Conservation (phyloP, 73 alveolate species). For the Blepharisma stoltei region DNA sequence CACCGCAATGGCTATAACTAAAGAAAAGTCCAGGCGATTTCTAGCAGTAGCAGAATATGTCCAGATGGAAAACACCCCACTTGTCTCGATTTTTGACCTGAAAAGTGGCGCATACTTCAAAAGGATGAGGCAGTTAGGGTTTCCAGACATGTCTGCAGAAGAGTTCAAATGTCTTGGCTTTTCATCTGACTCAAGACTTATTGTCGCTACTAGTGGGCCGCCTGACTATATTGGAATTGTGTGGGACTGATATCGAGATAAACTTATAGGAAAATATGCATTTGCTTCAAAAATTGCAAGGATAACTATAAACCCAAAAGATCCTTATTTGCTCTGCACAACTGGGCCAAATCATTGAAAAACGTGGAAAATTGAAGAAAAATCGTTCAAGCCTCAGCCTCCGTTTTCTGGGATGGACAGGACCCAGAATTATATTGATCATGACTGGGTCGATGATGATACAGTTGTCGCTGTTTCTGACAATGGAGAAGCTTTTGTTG, state of each 20-base stretch:
- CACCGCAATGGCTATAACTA: conserved; percentile 29
- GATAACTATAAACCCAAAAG: conserved; percentile 76
- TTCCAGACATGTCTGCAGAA: conserved; percentile 39
- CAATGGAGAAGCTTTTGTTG: conserved; percentile 71
- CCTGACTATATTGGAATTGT: conserved; percentile 50
- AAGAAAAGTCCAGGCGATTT: conserved; percentile 22
- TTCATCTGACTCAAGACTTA: conserved; percentile 53
- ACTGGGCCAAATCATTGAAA: conserved; percentile 76
- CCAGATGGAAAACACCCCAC: conserved; percentile 26
- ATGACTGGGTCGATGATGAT: conserved; percentile 81
- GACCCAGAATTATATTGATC: conserved; percentile 72
- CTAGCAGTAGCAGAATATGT: conserved; percentile 30
- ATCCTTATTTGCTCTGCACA: conserved; percentile 75
- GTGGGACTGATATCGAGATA: conserved; percentile 46
- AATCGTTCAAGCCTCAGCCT: conserved; percentile 75
- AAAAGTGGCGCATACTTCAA: conserved; percentile 29
- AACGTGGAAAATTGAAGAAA: conserved; percentile 78
- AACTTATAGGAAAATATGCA: conserved; percentile 43
- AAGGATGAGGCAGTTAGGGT: conserved; percentile 28
- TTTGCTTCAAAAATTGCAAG: conserved; percentile 50
- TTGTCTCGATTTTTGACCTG: conserved; percentile 28
- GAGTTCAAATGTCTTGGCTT: conserved; percentile 45
- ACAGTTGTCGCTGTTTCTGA: conserved; percentile 68
- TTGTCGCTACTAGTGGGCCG: conserved; percentile 50
- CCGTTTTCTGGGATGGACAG: conserved; percentile 58